A percentile compares a stretch with the other conserved stretches of the same genome.
Conservation (phyloP, 2,329 filamentous ascomycete species). For the Cladosporium sp. region DNA sequence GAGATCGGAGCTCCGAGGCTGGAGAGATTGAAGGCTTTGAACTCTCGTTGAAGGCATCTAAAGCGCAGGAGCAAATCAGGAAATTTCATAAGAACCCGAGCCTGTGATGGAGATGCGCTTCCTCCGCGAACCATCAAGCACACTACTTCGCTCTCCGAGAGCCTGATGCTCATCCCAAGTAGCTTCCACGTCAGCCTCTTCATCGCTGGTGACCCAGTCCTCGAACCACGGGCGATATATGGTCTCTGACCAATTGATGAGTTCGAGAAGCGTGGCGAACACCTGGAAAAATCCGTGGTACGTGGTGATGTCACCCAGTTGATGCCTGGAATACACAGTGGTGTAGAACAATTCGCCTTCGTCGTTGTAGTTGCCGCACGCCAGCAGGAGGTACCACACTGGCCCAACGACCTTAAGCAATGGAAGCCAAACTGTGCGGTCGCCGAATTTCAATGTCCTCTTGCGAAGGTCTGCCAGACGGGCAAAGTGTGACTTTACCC, state of each 20-base stretch:
- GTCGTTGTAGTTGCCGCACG: background rate
- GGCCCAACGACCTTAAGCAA: background rate
- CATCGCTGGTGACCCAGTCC: background rate
- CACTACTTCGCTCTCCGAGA: background rate
- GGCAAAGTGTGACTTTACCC: background rate
- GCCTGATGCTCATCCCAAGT: background rate
- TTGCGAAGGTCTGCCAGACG: background rate
- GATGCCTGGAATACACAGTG: background rate
- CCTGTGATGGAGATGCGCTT: background rate
- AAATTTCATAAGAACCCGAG: background rate
- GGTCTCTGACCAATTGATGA: background rate
- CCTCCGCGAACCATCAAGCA: background rate
- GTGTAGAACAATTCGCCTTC: background rate
- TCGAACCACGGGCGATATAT: conserved; percentile 5
- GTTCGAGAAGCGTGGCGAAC: background rate
- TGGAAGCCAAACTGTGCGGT: background rate
- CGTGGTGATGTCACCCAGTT: background rate
- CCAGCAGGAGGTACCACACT: background rate
- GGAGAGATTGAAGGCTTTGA: background rate
- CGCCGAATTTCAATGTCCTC: background rate
- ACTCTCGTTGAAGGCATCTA: background rate
- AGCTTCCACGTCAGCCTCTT: background rate
- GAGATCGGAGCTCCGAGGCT: background rate
- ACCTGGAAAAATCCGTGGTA: conserved; percentile 4
- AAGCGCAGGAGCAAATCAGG: background rate